Percentiles rank a stretch among this genome's conserved stretches.
Conservation (phyloP, 805 yeast species). For the Metschnikowia santaceciliae region DNA sequence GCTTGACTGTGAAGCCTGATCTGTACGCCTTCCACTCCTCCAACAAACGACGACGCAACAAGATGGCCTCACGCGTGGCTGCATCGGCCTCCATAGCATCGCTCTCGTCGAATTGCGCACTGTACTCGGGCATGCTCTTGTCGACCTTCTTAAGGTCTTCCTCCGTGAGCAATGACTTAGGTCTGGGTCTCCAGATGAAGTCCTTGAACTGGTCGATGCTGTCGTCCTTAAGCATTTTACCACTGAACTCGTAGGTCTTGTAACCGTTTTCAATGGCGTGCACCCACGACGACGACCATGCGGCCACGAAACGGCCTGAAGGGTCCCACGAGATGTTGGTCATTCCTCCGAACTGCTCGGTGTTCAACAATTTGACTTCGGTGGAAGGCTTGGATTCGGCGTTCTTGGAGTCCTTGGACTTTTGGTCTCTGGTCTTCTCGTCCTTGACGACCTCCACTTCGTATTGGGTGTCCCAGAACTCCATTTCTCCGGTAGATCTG, state of each 20-base stretch:
- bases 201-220: slow-evolving; percentile 78
- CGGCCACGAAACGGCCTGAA: slow-evolving; percentile 85
- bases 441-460: slow-evolving; percentile 45
- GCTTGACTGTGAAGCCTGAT: slow-evolving; percentile 31
- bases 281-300: slow-evolving; percentile 83
- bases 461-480: slow-evolving; percentile 81
- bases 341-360: slow-evolving; percentile 68
- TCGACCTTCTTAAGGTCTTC: slow-evolving; percentile 85
- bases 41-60: slow-evolving; percentile 74
- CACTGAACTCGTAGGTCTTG: slow-evolving; percentile 81
- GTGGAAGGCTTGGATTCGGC: not conserved
- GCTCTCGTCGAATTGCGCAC: slow-evolving; percentile 88
- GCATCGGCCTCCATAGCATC: slow-evolving; percentile 96
- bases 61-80: slow-evolving; percentile 84
- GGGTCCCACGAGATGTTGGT: slow-evolving; percentile 93
- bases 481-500: slow-evolving; percentile 59
- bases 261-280: slow-evolving; percentile 88
- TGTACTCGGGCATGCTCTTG: slow-evolving; percentile 82
- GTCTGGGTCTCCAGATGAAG: slow-evolving; percentile 97
- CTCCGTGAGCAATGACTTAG: slow-evolving; percentile 67
- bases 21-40: slow-evolving; percentile 88
- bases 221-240: slow-evolving; percentile 72
- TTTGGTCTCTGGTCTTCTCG: not conserved
- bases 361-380: slow-evolving; percentile 53
- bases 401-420: slow-evolving; percentile 32